Percentiles rank a stretch among this genome's conserved stretches.
Evolutionary conservation across 169 alveolate species (phyloP).

Genomic region (Cryptosporidium bovis): DNA sequence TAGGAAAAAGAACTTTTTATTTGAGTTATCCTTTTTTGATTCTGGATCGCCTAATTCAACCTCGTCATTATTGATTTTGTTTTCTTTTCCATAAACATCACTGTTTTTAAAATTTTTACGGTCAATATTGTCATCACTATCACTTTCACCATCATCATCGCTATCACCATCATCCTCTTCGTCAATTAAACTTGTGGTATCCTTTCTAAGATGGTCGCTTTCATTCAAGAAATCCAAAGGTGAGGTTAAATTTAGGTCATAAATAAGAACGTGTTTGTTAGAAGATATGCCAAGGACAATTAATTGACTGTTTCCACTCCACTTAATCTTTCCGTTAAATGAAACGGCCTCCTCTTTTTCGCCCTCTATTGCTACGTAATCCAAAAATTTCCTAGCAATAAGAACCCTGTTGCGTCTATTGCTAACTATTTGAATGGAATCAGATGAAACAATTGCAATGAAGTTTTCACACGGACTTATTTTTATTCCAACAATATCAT

Average conservation of each 20-base stretch:
- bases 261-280: conserved; percentile 32
- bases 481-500: conserved; percentile 23
- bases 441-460: conserved; percentile 29
- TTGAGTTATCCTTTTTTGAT: background rate
- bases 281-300: conserved; percentile 24
- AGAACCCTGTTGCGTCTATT: conserved; percentile 65
- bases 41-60: background rate
- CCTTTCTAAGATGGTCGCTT: background rate
- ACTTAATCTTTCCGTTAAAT: conserved; percentile 4
- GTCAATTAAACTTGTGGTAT: background rate
- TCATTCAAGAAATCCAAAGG: conserved; percentile 32
- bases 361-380: background rate
- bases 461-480: conserved; percentile 70
- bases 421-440: conserved; percentile 39
- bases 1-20: conserved; percentile 21
- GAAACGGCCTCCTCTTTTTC: background rate
- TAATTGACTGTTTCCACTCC: conserved; percentile 47
- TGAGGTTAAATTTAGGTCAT: conserved; percentile 14
- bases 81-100: background rate
- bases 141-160: too few relatives aligned
- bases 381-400: background rate
- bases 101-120: background rate
- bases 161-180: background rate
- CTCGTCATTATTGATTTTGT: too few relatives aligned
- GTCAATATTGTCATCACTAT: too few relatives aligned